Percentiles rank a stretch among this genome's conserved stretches.
Evolutionary conservation across 2,329 filamentous ascomycete species (phyloP).

Genomic region (Domatiomyces catenatus): DNA sequence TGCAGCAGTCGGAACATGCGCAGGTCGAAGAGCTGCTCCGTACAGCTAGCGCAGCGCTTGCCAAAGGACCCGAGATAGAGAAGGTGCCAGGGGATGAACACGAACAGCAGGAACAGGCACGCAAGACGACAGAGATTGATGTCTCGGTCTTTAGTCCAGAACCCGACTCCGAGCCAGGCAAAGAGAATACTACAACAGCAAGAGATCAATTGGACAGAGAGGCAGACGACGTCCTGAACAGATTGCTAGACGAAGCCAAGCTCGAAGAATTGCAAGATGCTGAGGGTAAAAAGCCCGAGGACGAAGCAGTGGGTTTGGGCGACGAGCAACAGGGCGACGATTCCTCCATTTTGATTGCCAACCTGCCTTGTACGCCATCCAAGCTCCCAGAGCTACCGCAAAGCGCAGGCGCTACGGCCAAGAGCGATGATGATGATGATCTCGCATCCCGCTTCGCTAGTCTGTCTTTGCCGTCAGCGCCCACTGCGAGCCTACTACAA

Average conservation of each 20-base stretch:
- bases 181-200: conserved; percentile 2
- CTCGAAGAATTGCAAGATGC: conserved; percentile 6
- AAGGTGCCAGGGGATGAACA: neutral
- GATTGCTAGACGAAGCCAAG: conserved; percentile 19
- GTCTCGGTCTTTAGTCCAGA: conserved; percentile 13
- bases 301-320: neutral
- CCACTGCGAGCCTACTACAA: conserved; percentile 9
- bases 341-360: neutral
- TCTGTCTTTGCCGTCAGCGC: conserved; percentile 18
- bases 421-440: conserved; percentile 14
- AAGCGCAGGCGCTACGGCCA: neutral
- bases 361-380: conserved; percentile 12
- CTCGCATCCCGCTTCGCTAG: conserved; percentile 14
- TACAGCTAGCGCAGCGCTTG: conserved; percentile 14
- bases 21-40: conserved; percentile 18
- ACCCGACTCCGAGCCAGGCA: conserved; percentile 8
- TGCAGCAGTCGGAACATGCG: conserved; percentile 14
- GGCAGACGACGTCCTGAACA: conserved; percentile 19
- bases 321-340: neutral
- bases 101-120: conserved; percentile 1
- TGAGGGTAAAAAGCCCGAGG: conserved; percentile 4
- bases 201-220: conserved; percentile 12
- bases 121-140: conserved; percentile 4
- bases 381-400: conserved; percentile 7
- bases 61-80: conserved; percentile 2